Percentiles rank a stretch among this genome's conserved stretches.
Conservation (phyloP, 192 early-diverging fungal species). For the Ambispora gerdemannii region DNA sequence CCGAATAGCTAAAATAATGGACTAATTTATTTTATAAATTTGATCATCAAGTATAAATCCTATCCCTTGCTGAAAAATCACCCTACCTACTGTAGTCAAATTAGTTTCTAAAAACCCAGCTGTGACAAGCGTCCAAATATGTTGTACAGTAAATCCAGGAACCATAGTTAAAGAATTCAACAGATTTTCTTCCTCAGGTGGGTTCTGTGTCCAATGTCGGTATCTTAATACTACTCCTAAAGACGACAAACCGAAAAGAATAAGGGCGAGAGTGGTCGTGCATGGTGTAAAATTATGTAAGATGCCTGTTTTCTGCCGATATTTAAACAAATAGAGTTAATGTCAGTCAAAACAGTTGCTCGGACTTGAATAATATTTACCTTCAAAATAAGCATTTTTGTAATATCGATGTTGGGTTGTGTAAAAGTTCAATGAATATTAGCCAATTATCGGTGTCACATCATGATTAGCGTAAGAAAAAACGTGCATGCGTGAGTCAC, state of each 20-base stretch:
- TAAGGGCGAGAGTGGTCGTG: not conserved
- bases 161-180: conserved; percentile 30
- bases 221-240: not conserved
- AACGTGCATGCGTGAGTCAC: no score
- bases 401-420: no score
- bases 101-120: conserved; percentile 56
- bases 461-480: no score
- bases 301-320: not conserved
- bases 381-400: no score
- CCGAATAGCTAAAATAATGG: conserved; percentile 40
- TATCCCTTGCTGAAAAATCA: no score
- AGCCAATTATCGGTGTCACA: no score
- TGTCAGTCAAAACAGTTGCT: not conserved
- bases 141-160: conserved; percentile 35
- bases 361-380: no score
- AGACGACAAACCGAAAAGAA: not conserved
- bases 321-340: not conserved
- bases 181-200: not conserved
- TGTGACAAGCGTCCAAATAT: conserved; percentile 59
- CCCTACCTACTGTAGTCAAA: conserved; percentile 43
- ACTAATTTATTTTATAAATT: no score
- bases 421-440: no score
- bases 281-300: not conserved
- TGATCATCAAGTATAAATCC: no score
- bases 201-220: not conserved